A percentile compares a stretch with the other conserved stretches of the same genome.
Conservation (phyloP, 1,284 basidiomycete genomes). For the Fistulinella cinereoalba region DNA sequence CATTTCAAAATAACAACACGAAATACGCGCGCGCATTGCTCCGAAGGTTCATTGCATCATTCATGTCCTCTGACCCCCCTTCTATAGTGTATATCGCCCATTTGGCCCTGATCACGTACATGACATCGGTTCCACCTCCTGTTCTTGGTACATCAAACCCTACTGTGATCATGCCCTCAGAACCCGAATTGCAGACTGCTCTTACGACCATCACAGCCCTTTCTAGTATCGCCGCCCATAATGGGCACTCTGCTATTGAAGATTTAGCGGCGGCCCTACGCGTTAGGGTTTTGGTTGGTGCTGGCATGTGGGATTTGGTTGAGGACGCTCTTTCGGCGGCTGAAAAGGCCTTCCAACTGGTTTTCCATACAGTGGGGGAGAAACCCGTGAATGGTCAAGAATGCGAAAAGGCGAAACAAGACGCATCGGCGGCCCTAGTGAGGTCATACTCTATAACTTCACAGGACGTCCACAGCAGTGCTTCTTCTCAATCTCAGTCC, state of each 20-base stretch:
- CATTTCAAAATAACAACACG: slow-evolving; percentile 43
- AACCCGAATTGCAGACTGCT: slow-evolving; percentile 34
- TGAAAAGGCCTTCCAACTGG: slow-evolving; percentile 46
- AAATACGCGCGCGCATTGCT: slow-evolving; percentile 58
- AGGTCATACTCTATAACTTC: slow-evolving; percentile 33
- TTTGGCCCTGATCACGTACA: slow-evolving; percentile 49
- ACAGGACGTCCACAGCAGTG: slow-evolving; percentile 26
- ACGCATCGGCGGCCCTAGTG: slow-evolving; percentile 11
- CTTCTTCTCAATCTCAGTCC: slow-evolving; percentile 28
- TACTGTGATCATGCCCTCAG: slow-evolving; percentile 2
- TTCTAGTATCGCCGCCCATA: slow-evolving; percentile 37
- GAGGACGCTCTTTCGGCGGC: slow-evolving; percentile 41
- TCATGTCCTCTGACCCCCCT: slow-evolving; percentile 47
- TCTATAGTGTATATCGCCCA: slow-evolving; percentile 52
- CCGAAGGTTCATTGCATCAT: slow-evolving; percentile 50
- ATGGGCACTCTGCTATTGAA: slow-evolving; percentile 43
- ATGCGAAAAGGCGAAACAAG: slow-evolving; percentile 17
- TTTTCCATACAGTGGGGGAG: slow-evolving; percentile 26
- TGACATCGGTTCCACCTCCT: slow-evolving; percentile 28
- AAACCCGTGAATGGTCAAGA: slow-evolving; percentile 5
- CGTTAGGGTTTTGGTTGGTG: slow-evolving; percentile 49
- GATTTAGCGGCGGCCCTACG: slow-evolving; percentile 50
- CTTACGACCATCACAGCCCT: slow-evolving; percentile 45
- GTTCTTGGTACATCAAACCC: slow-evolving; percentile 4
- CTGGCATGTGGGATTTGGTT: slow-evolving; percentile 52